Evolutionary conservation across 2,329 filamentous ascomycete species (phyloP).

Genomic region (Cercospora brassicicola): DNA sequence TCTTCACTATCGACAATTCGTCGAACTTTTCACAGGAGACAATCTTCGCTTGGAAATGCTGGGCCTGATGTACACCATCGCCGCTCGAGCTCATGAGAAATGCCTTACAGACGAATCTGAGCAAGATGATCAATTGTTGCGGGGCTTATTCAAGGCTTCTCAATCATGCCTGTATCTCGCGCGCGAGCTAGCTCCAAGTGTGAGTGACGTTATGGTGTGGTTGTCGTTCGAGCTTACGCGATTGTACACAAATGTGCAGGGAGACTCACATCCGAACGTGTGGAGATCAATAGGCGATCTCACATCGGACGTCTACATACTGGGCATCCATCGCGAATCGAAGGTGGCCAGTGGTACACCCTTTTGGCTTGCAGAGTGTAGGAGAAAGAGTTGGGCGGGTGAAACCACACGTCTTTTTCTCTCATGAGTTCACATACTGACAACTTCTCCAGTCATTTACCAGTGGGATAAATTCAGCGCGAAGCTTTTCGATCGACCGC

Average conservation of each 20-base stretch:
- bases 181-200: constrained; percentile 14
- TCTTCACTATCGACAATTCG: constrained; percentile 12
- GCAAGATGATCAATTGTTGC: constrained; percentile 17
- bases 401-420: not conserved
- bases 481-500: constrained; percentile 25
- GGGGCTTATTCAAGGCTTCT: constrained; percentile 14
- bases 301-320: constrained; percentile 66
- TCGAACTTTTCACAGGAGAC: constrained; percentile 20
- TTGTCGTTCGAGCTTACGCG: constrained; percentile 13
- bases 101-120: constrained; percentile 1
- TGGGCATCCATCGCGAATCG: constrained; percentile 27
- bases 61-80: constrained; percentile 23
- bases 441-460: not conserved
- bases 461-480: constrained; percentile 29
- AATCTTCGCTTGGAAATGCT: constrained; percentile 27
- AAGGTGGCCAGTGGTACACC: constrained; percentile 18
- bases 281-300: constrained; percentile 53
- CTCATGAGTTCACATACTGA: not conserved
- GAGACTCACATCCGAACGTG: constrained; percentile 18
- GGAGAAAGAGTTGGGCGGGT: constrained; percentile 20
- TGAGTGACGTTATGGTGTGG: constrained; percentile 23
- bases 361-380: constrained; percentile 27
- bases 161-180: constrained; percentile 17
- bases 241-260: constrained; percentile 9
- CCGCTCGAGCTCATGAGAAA: constrained; percentile 20